These are phyloP conservation scores for Zopfochytrium polystomum DNA, from an alignment of 371 early-diverging fungal species.

Conservation along the genomic window DNA sequence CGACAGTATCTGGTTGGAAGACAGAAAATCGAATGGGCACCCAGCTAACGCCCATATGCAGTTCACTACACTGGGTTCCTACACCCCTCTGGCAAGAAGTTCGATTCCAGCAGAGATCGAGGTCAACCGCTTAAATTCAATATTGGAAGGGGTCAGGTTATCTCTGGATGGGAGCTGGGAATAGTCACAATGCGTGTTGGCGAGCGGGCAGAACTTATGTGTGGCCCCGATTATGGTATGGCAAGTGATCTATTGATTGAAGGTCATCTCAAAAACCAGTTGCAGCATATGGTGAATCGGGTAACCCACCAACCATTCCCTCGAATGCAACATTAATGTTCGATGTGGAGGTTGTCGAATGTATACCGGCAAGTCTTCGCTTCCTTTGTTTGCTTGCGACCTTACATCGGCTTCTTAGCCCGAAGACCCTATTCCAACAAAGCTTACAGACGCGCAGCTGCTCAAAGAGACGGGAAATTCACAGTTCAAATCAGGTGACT, in stretches of 20 bases:
- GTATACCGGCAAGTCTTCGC: constrained; percentile 10
- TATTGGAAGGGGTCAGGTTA: constrained; percentile 57
- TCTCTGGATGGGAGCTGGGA: constrained; percentile 77
- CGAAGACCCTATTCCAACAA: constrained; percentile 28
- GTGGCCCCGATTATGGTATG: constrained; percentile 45
- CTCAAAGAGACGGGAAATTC: constrained; percentile 37
- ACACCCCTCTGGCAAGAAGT: constrained; percentile 19
- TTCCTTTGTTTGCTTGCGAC: neutral
- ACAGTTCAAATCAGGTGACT: constrained; percentile 27
- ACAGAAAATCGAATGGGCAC: neutral
- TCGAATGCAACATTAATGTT: constrained; percentile 48
- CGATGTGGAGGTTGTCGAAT: constrained; percentile 40
- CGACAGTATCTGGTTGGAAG: neutral
- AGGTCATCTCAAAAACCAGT: neutral
- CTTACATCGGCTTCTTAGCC: constrained; percentile 6
- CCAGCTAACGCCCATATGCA: neutral
- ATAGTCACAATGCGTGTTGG: constrained; percentile 60
- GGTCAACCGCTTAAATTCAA: constrained; percentile 25
- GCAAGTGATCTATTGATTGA: neutral
- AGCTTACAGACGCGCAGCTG: constrained; percentile 26
- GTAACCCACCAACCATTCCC: constrained; percentile 46
- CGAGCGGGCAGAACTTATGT: constrained; percentile 35
- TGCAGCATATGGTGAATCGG: constrained; percentile 44
- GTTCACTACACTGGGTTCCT: constrained; percentile 36
- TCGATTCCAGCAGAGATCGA: constrained; percentile 30